phyloP scores from a whole-genome alignment of 768 basidiomycete genomes.

The Rhizopogon vinicolor region DNA sequence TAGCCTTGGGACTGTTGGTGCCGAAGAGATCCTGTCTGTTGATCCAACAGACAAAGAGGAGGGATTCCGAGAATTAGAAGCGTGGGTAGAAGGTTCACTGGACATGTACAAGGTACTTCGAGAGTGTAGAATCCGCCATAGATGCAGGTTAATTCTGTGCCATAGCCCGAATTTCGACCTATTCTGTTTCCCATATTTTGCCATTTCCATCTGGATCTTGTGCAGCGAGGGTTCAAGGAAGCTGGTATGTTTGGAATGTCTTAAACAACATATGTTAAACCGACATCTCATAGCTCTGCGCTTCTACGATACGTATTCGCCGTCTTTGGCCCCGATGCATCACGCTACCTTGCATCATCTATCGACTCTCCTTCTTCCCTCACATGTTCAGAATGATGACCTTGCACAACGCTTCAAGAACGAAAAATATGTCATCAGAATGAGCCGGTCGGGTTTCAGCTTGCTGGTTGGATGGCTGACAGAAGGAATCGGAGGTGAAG shows the following conservation, averaged over 20 bases:
- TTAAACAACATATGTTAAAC: neutral
- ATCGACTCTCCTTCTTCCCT: conserved; percentile 72
- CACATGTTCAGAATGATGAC: conserved; percentile 81
- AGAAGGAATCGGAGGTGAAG: conserved; percentile 84
- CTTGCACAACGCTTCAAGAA: conserved; percentile 80
- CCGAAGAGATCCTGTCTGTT: conserved; percentile 75
- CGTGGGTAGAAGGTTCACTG: conserved; percentile 86
- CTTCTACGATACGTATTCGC: conserved; percentile 71
- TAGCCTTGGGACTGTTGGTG: conserved; percentile 73
- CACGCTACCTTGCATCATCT: conserved; percentile 70
- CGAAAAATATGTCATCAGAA: conserved; percentile 86
- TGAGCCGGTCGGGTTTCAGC: conserved; percentile 89
- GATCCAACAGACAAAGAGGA: conserved; percentile 86
- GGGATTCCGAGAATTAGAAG: conserved; percentile 80
- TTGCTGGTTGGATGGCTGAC: conserved; percentile 95
- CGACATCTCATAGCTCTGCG: conserved; percentile 48
- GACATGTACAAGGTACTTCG: conserved; percentile 82
- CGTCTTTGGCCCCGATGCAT: conserved; percentile 62
- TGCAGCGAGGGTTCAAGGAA: conserved; percentile 85
- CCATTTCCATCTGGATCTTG: conserved; percentile 93
- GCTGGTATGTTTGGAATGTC: conserved; percentile 55
- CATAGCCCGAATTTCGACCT: conserved; percentile 87
- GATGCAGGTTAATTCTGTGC: conserved; percentile 7
- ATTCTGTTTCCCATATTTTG: conserved; percentile 95
- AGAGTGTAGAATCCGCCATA: neutral